Percentiles rank a stretch among this genome's conserved stretches.
Evolutionary conservation across 139 green algal species (phyloP).

Genomic region (Tetratostichococcus sp.): DNA sequence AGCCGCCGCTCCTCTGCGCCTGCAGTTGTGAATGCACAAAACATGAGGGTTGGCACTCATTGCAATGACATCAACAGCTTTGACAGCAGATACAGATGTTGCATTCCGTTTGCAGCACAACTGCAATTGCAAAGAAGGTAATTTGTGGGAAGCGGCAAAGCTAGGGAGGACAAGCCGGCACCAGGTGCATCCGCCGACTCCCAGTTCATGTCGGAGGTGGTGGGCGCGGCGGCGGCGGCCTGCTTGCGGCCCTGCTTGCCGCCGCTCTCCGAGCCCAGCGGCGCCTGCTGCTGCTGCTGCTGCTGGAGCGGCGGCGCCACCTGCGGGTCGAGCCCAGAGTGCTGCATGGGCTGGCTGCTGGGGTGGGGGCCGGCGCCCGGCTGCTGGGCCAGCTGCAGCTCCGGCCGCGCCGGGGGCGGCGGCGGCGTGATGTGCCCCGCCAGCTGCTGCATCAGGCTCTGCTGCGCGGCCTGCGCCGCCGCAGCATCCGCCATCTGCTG

Average conservation of each 20-base stretch:
- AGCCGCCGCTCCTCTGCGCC: constrained; percentile 15
- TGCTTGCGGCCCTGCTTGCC: not conserved
- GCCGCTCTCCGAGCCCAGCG: not conserved
- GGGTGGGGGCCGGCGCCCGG: not conserved
- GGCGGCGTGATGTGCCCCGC: not conserved
- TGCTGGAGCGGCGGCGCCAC: not conserved
- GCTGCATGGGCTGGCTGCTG: not conserved
- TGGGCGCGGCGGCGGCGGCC: not conserved
- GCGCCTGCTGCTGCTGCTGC: not conserved
- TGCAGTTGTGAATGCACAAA: not conserved
- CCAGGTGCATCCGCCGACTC: not conserved
- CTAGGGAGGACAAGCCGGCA: too few species aligned
- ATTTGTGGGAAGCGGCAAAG: too few species aligned
- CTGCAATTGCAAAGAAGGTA: too few species aligned
- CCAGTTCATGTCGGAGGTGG: not conserved
- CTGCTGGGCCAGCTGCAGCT: not conserved
- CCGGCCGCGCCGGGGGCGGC: not conserved
- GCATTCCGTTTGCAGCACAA: too few species aligned
- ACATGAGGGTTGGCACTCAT: too few species aligned
- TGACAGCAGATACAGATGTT: too few species aligned
- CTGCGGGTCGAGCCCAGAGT: not conserved
- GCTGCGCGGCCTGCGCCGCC: not conserved
- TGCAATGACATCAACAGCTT: too few species aligned
- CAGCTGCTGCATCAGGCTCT: not conserved
- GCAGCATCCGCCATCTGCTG: not conserved